Evolutionary conservation across 1,284 basidiomycete species (phyloP).

Genomic region (Moniliophthora roreri): DNA sequence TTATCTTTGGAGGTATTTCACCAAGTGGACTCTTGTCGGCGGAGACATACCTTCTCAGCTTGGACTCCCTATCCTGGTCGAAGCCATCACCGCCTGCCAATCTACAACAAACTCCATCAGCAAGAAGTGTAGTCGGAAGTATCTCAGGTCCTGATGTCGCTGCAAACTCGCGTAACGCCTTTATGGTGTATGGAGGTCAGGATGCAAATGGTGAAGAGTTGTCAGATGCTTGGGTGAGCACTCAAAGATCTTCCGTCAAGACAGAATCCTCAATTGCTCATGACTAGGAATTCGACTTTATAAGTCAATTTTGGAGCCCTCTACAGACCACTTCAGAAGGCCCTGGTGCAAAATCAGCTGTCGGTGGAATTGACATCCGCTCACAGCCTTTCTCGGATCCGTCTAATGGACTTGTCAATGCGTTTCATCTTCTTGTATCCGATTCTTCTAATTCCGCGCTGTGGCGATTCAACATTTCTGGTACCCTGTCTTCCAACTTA

Average conservation of each 20-base stretch:
- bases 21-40: conserved; percentile 59
- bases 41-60: conserved; percentile 63
- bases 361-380: not conserved
- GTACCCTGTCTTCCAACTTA: conserved; percentile 68
- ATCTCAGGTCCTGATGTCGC: conserved; percentile 1
- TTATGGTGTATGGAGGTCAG: not conserved
- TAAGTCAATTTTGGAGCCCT: conserved; percentile 1
- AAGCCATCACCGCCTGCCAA: not conserved
- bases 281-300: conserved; percentile 2
- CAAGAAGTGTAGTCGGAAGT: not conserved
- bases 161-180: not conserved
- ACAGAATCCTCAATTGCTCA: not conserved
- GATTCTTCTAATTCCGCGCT: conserved; percentile 54
- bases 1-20: conserved; percentile 78
- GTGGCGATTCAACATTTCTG: conserved; percentile 67
- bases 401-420: conserved; percentile 10
- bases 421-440: conserved; percentile 36
- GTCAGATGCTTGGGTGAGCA: not conserved
- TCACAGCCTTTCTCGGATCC: not conserved
- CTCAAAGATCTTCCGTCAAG: not conserved
- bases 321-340: not conserved
- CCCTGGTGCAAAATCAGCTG: not conserved
- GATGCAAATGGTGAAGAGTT: not conserved
- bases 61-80: conserved; percentile 16
- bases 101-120: not conserved